Evolutionary conservation across 768 basidiomycete genomes (phyloP).

Genomic region (Jaapia argillacea): DNA sequence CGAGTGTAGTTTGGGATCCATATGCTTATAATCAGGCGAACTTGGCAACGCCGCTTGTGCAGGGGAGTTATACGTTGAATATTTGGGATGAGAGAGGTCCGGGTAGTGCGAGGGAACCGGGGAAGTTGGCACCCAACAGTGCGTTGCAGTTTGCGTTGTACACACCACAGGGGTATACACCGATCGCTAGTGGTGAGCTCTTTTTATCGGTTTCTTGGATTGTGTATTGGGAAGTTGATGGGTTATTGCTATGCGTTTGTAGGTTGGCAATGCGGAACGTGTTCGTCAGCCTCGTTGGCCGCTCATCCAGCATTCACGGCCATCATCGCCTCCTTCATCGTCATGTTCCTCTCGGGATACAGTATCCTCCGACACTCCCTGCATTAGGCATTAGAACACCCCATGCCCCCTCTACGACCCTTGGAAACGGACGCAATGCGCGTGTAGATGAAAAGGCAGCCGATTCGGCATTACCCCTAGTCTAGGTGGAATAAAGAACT

Average conservation of each 20-base stretch:
- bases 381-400: too few relatives aligned
- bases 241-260: too few relatives aligned
- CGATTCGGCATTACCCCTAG: too few relatives aligned
- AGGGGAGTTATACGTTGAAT: constrained; percentile 66
- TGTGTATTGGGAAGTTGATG: neutral
- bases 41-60: constrained; percentile 59
- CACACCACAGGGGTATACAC: constrained; percentile 63
- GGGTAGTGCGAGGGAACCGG: constrained; percentile 43
- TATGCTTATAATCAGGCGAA: constrained; percentile 60
- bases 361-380: constrained; percentile 34
- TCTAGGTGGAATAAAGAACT: too few relatives aligned
- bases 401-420: too few relatives aligned
- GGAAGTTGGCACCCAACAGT: constrained; percentile 59
- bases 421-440: too few relatives aligned
- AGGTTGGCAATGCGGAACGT: constrained; percentile 52
- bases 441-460: too few relatives aligned
- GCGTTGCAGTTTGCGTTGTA: constrained; percentile 79
- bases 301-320: constrained; percentile 48
- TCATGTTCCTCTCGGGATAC: constrained; percentile 61
- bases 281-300: constrained; percentile 24
- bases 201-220: neutral
- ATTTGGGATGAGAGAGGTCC: constrained; percentile 80
- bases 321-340: constrained; percentile 42
- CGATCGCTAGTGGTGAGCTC: constrained; percentile 41
- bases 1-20: constrained; percentile 71